Conservation (phyloP, 768 basidiomycete genomes). For the Xanthoconium stramineum region DNA sequence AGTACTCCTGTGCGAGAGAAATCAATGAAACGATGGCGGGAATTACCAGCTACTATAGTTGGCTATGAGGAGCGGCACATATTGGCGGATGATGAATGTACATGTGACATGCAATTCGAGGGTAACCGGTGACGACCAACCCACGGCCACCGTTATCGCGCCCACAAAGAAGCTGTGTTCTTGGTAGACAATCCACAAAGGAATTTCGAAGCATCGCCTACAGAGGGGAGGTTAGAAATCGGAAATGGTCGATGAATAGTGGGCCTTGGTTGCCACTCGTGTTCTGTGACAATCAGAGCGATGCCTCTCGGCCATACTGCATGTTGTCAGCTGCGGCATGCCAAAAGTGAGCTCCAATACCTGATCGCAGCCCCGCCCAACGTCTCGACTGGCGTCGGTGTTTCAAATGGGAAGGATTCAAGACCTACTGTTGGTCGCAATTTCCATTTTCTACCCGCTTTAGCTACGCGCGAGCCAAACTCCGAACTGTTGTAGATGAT, state of each 20-base stretch:
- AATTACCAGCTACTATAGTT: neutral
- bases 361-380: neutral
- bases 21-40: neutral
- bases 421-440: neutral
- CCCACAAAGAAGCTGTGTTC: conserved; percentile 8
- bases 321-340: neutral
- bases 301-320: neutral
- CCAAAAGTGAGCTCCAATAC: neutral
- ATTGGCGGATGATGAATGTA: neutral
- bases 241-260: neutral
- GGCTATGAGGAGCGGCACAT: neutral
- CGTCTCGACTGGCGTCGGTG: neutral
- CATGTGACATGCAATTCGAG: neutral
- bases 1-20: too few species aligned
- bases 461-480: neutral
- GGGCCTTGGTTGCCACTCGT: neutral
- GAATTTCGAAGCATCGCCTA: neutral
- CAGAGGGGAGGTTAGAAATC: neutral
- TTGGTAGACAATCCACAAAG: neutral
- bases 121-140: neutral
- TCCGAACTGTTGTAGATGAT: neutral
- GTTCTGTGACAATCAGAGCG: neutral
- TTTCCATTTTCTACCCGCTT: neutral
- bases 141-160: neutral
- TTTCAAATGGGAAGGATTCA: neutral